Evolutionary conservation across 2,329 filamentous ascomycete species (phyloP).

Genomic region (Pseudocercospora pini-densiflorae): DNA sequence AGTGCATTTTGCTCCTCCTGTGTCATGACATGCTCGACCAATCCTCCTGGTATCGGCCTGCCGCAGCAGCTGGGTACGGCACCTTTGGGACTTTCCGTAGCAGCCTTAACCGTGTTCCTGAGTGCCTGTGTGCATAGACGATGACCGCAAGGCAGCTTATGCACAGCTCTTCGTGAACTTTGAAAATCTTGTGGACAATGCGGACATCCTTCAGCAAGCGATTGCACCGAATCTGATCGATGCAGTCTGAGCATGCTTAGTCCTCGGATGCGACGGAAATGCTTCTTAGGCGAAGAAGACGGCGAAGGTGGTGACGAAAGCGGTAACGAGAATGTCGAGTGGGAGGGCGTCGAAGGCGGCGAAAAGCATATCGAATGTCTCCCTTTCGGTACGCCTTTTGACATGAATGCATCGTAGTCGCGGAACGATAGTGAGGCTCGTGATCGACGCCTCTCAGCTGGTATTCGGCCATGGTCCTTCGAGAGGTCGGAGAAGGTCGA

Average conservation of each 20-base stretch:
- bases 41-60: slow-evolving; percentile 43
- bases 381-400: slow-evolving; percentile 31
- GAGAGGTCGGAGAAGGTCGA: slow-evolving; percentile 41
- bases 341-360: slow-evolving; percentile 35
- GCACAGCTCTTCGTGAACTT: slow-evolving; percentile 36
- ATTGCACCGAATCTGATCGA: slow-evolving; percentile 33
- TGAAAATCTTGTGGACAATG: slow-evolving; percentile 38
- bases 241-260: slow-evolving; percentile 38
- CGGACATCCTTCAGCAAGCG: slow-evolving; percentile 35
- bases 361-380: slow-evolving; percentile 38
- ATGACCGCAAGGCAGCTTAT: slow-evolving; percentile 42
- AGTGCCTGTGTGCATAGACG: slow-evolving; percentile 40
- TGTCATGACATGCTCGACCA: slow-evolving; percentile 46
- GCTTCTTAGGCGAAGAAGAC: slow-evolving; percentile 35
- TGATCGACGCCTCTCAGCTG: slow-evolving; percentile 21
- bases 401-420: slow-evolving; percentile 42
- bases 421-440: slow-evolving; percentile 38
- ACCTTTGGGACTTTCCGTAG: slow-evolving; percentile 37
- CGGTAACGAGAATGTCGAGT: slow-evolving; percentile 39
- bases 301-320: slow-evolving; percentile 33
- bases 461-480: slow-evolving; percentile 29
- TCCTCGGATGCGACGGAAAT: slow-evolving; percentile 40
- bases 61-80: slow-evolving; percentile 48
- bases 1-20: slow-evolving; percentile 44
- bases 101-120: slow-evolving; percentile 42